Percentiles rank a stretch among this genome's conserved stretches.
These are phyloP conservation scores for Macaranga tanarius DNA, from an alignment of 441 rosid genomes.

Conservation along the genomic window DNA sequence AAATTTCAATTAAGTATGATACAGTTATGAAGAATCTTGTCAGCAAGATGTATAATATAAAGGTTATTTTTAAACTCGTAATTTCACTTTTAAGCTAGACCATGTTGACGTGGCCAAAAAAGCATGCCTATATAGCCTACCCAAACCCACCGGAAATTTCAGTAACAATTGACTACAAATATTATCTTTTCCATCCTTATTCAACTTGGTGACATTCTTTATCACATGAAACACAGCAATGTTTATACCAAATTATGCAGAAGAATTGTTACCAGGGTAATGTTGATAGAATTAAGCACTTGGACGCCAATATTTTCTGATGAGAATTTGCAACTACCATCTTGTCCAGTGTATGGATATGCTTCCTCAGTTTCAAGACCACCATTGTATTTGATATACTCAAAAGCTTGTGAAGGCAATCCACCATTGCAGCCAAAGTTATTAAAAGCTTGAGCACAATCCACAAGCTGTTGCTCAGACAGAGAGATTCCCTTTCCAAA, in stretches of 20 bases:
- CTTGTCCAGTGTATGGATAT: conserved; percentile 70
- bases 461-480: conserved; percentile 97
- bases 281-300: conserved; percentile 68
- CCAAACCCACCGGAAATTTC: not conserved
- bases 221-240: not conserved
- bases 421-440: conserved; percentile 92
- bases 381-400: conserved; percentile 84
- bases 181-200: conserved; percentile 1
- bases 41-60: not conserved
- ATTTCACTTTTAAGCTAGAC: not conserved
- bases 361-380: conserved; percentile 93
- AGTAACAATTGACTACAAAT: not conserved
- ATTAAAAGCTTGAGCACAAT: conserved; percentile 85
- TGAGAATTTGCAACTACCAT: conserved; percentile 72
- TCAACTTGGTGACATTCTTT: not conserved
- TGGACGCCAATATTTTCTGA: conserved; percentile 69
- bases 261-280: conserved; percentile 58
- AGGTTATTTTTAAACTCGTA: not conserved
- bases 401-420: conserved; percentile 95
- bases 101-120: not conserved
- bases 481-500: conserved; percentile 75
- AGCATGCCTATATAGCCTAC: not conserved
- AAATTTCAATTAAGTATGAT: not conserved
- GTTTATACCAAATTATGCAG: not conserved
- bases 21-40: not conserved